These are phyloP conservation scores for Salicornia ramosissima DNA, from an alignment of 148 eudicot species.

Conservation along the genomic window DNA sequence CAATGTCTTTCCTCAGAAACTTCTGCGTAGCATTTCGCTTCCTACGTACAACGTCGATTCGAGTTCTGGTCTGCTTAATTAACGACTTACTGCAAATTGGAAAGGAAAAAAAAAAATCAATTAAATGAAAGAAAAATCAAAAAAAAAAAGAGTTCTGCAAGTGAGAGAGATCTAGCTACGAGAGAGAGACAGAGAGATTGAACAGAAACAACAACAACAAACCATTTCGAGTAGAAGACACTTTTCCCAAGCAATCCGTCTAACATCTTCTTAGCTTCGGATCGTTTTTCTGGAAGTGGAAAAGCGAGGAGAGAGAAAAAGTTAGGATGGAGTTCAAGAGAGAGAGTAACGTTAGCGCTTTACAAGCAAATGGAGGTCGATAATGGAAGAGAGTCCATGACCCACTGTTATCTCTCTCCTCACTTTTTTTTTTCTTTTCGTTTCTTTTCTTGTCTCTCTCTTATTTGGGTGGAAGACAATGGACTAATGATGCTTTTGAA, in stretches of 20 bases:
- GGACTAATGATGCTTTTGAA: constrained; percentile 8
- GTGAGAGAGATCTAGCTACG: constrained; percentile 15
- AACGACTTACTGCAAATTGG: constrained; percentile 29
- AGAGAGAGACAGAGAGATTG: constrained; percentile 8
- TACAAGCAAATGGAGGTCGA: neutral
- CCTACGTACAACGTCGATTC: constrained; percentile 62
- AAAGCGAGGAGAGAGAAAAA: constrained; percentile 1
- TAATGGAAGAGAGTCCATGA: constrained; percentile 9
- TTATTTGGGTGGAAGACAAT: constrained; percentile 5
- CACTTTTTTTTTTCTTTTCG: neutral
- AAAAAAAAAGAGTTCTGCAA: neutral
- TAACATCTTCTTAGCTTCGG: constrained; percentile 36
- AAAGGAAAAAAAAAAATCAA: neutral
- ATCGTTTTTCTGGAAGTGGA: constrained; percentile 8
- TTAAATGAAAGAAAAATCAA: neutral
- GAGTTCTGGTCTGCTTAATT: constrained; percentile 57
- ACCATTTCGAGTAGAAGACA: constrained; percentile 63
- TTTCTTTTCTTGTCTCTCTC: neutral
- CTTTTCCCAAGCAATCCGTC: constrained; percentile 57
- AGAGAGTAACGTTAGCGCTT: neutral
- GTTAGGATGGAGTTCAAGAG: neutral
- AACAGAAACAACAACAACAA: neutral
- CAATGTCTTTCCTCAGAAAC: constrained; percentile 79
- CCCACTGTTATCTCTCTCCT: neutral
- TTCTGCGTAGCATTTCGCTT: constrained; percentile 76